Conservation (phyloP, 208 protist genomes). For the Wallacemonas sp. region DNA sequence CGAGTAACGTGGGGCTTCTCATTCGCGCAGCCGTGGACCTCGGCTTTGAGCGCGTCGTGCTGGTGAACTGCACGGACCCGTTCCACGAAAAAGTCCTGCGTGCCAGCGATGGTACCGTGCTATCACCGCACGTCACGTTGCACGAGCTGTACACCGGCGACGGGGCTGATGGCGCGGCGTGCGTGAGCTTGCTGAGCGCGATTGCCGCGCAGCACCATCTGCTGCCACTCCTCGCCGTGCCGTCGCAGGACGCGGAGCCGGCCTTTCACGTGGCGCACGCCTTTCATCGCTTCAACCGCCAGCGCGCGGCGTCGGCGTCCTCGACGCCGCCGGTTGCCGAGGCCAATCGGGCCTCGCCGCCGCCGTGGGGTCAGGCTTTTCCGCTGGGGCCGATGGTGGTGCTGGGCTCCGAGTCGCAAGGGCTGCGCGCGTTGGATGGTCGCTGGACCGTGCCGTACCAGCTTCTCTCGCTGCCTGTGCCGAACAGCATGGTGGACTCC, state of each 20-base stretch:
- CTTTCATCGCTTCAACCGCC: conserved; percentile 52
- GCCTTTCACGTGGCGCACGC: conserved; percentile 75
- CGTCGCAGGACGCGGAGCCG: conserved; percentile 65
- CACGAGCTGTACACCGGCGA: conserved; percentile 30
- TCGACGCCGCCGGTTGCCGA: no score
- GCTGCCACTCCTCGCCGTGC: conserved; percentile 73
- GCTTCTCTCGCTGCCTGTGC: conserved; percentile 66
- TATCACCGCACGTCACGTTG: conserved; percentile 53
- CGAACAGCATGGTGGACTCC: conserved; percentile 68
- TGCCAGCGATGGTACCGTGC: conserved; percentile 74
- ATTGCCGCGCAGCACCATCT: conserved; percentile 68
- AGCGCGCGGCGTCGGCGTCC: neutral
- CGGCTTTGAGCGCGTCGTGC: conserved; percentile 70
- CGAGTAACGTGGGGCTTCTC: conserved; percentile 80
- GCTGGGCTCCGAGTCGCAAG: conserved; percentile 78
- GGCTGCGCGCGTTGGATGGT: conserved; percentile 48
- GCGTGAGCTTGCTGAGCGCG: conserved; percentile 50
- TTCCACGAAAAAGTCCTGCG: conserved; percentile 85
- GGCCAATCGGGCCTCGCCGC: no score
- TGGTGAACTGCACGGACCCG: conserved; percentile 73
- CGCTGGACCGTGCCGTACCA: conserved; percentile 65
- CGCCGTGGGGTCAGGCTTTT: neutral
- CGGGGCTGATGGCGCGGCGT: conserved; percentile 16
- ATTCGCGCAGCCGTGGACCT: conserved; percentile 74
- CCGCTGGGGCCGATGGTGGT: conserved; percentile 68